Evolutionary conservation across 805 yeast genomes (phyloP).

Genomic region (Myxozyma monticola): DNA sequence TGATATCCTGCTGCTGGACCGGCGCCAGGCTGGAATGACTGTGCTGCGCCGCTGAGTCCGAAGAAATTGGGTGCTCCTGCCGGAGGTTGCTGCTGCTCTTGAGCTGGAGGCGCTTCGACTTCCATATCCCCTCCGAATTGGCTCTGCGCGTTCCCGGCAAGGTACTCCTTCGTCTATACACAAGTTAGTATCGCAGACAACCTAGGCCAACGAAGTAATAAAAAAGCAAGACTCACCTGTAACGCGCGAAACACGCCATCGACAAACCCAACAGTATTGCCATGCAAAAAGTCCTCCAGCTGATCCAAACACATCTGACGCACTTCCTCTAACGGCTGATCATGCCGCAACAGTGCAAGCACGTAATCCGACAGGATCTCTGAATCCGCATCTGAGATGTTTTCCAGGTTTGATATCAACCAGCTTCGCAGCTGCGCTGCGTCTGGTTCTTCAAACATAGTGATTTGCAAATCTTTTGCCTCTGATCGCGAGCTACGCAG

Average conservation of each 20-base stretch:
- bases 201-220: no score
- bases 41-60: no score
- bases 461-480: no score
- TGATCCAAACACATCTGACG: slow-evolving; percentile 39
- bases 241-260: slow-evolving; percentile 39
- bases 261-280: slow-evolving; percentile 37
- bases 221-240: slow-evolving; percentile 25
- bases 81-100: no score
- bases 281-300: slow-evolving; percentile 45
- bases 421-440: slow-evolving; percentile 34
- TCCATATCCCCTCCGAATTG: no score
- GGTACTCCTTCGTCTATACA: slow-evolving; percentile 4
- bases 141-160: not conserved
- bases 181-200: no score
- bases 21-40: no score
- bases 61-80: no score
- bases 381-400: slow-evolving; percentile 44
- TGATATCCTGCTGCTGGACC: slow-evolving; percentile 3
- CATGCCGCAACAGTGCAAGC: slow-evolving; percentile 45
- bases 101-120: slow-evolving; percentile 2
- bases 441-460: slow-evolving; percentile 17
- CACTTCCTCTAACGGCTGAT: slow-evolving; percentile 41
- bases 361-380: slow-evolving; percentile 49
- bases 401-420: slow-evolving; percentile 33
- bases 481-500: no score